phyloP scores from a whole-genome alignment of 768 basidiomycete genomes.

The Megacollybia marginata region DNA sequence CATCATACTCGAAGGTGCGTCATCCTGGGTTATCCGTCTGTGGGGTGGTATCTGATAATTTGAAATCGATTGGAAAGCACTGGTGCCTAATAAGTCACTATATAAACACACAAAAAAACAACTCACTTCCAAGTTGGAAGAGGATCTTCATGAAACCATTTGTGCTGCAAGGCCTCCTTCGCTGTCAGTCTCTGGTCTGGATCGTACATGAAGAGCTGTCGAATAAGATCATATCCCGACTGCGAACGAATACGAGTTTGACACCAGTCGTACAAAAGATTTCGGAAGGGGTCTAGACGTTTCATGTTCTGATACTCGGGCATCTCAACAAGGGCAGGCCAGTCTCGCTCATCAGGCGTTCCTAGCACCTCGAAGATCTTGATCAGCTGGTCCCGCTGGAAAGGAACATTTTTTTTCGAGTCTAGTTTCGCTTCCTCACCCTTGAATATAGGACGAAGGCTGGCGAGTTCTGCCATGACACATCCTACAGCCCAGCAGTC shows the following conservation, averaged over 20 bases:
- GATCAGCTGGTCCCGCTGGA: slow-evolving; percentile 89
- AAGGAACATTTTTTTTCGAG: slow-evolving; percentile 94
- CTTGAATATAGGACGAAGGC: slow-evolving; percentile 94
- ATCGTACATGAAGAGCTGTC: slow-evolving; percentile 82
- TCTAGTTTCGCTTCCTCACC: slow-evolving; percentile 98
- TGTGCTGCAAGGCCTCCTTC: slow-evolving; percentile 70
- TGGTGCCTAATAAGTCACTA: slow-evolving; percentile 19
- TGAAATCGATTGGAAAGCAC: slow-evolving; percentile 66
- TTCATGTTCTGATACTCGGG: slow-evolving; percentile 84
- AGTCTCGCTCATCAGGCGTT: slow-evolving; percentile 77
- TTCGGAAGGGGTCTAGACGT: slow-evolving; percentile 54
- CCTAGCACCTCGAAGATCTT: slow-evolving; percentile 97
- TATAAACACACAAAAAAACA: not conserved
- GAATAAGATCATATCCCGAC: slow-evolving; percentile 77
- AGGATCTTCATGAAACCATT: slow-evolving; percentile 92
- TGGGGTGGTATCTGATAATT: slow-evolving; percentile 73
- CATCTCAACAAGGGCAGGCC: slow-evolving; percentile 82
- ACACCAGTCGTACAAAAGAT: slow-evolving; percentile 75
- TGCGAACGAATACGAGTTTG: slow-evolving; percentile 50
- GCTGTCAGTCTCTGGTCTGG: slow-evolving; percentile 84
- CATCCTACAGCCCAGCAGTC: slow-evolving; percentile 99
- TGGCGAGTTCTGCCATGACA: slow-evolving; percentile 93
- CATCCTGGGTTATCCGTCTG: slow-evolving; percentile 87
- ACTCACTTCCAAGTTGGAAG: slow-evolving; percentile 79
- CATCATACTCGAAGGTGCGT: slow-evolving; percentile 76